A percentile compares a stretch with the other conserved stretches of the same genome.
phyloP scores from a whole-genome alignment of 805 yeast species.

The Cyberlindnera bimundalis region DNA sequence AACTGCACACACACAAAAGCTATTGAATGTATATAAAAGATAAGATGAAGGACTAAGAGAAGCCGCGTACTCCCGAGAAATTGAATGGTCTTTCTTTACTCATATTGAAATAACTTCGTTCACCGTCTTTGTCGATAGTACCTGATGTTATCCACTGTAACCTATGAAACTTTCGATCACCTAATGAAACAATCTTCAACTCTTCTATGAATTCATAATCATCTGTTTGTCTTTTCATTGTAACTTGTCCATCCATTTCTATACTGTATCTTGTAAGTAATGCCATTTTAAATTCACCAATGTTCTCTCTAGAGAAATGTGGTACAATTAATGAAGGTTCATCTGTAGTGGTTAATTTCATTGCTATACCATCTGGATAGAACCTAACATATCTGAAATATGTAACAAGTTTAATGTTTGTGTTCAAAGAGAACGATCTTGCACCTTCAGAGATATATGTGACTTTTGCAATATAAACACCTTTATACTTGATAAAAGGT shows the following conservation, averaged over 20 bases:
- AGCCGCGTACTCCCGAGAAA: constrained; percentile 55
- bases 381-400: constrained; percentile 85
- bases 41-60: too few species aligned
- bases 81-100: constrained; percentile 76
- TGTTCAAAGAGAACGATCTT: constrained; percentile 56
- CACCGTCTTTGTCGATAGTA: constrained; percentile 54
- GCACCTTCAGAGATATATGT: constrained; percentile 85
- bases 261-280: constrained; percentile 37
- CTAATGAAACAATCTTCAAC: constrained; percentile 55
- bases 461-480: constrained; percentile 82
- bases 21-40: too few species aligned
- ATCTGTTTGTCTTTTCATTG: constrained; percentile 54
- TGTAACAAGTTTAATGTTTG: constrained; percentile 81
- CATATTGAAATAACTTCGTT: constrained; percentile 51
- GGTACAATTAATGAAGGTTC: constrained; percentile 73
- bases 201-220: constrained; percentile 62
- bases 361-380: constrained; percentile 70
- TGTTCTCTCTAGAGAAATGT: constrained; percentile 37
- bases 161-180: constrained; percentile 62
- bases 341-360: constrained; percentile 63
- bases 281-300: constrained; percentile 30
- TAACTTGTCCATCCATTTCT: constrained; percentile 55
- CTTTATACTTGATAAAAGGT: constrained; percentile 77
- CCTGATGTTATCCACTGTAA: constrained; percentile 68
- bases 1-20: too few species aligned